Base-by-base conservation (phyloP, 2,329 filamentous ascomycete species). In the Beauveria sp. region DNA sequence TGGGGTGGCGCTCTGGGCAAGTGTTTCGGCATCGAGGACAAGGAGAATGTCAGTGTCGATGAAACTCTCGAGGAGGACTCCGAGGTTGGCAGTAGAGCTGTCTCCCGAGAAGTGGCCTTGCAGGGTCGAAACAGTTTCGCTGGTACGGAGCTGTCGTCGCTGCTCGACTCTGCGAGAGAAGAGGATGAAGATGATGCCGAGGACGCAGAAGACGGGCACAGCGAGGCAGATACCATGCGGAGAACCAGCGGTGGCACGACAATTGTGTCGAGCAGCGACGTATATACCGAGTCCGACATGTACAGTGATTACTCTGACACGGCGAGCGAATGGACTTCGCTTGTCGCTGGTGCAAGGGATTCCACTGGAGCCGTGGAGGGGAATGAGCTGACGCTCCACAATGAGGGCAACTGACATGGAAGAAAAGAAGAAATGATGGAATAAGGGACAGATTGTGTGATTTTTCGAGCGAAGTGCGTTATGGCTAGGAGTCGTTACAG, bases 41-140 rank as follows among this genome's bases (percentile, higher is more conserved):
- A 88, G 72, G 86, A 88, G 70, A 88, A 89, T 65, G 76, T 86
- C 43, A 74, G 75, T 5, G 76, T 88, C 45, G 79, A 79, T n/a
- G 86, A 89, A 70, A 82, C 81, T 53, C 81, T 86, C 47, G 86
- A 89, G 63, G 85, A 87, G 65, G 71, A 72, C 3, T 73, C 74
- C 18, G 72, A 76, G 52, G 47, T 64, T 65, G 10, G 62, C 56
- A 38, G 61, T 59, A 24, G 61, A 65, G 24, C 67, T 66, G 58
- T 55, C 18, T 49, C 57, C 3, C 57, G 53, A 9, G 62, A 63
- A 14, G 16, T 58, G 34, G 46, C 54, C 38, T 20, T 63, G 49
- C 22, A 62, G 16, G 69, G 69, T 34, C 60, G 63, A 20, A 60
- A 67, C 16, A 66, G 60, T 5, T 69, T 71, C 16, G 70, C 66